Conservation (phyloP, 225 moss, liverwort and hornwort species). For the Marchantia paleacea region DNA sequence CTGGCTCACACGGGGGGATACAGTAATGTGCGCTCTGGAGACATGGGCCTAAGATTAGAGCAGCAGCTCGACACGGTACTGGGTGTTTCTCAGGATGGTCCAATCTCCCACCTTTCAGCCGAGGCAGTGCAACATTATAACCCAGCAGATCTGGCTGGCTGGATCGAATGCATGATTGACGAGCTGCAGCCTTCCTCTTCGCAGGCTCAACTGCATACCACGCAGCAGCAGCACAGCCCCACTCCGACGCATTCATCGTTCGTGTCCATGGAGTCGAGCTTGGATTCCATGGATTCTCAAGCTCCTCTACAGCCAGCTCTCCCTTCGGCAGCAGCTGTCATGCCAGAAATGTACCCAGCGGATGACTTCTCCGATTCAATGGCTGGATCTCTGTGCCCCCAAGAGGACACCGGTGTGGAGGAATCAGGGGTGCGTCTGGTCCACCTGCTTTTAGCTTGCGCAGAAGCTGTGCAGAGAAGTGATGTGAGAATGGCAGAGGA, state of each 20-base stretch:
- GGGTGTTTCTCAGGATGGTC: conserved; percentile 12
- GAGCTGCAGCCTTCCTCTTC: conserved; percentile 50
- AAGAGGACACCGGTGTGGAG: conserved; percentile 31
- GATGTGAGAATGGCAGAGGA: conserved; percentile 54
- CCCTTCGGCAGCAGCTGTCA: background rate
- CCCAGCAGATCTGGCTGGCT: conserved; percentile 44
- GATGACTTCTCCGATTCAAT: conserved; percentile 13
- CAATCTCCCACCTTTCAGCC: background rate
- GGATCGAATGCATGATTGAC: conserved; percentile 85
- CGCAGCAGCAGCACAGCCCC: conserved; percentile 34
- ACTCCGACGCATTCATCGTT: conserved; percentile 28
- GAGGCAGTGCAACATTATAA: conserved; percentile 13
- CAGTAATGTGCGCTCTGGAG: conserved; percentile 1
- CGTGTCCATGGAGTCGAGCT: conserved; percentile 46
- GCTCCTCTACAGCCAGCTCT: background rate
- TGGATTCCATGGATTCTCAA: conserved; percentile 38
- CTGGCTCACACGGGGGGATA: conserved; percentile 1
- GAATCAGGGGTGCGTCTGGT: conserved; percentile 68
- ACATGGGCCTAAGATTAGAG: conserved; percentile 6
- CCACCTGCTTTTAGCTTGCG: conserved; percentile 62
- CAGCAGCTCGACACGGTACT: conserved; percentile 15
- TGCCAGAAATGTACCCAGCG: conserved; percentile 6
- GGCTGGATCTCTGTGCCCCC: conserved; percentile 10
- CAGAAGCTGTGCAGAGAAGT: conserved; percentile 60
- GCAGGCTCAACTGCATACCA: conserved; percentile 21